These are phyloP conservation scores for Macrolepiota fuliginosa DNA, from an alignment of 768 basidiomycete genomes.

Conservation along the genomic window DNA sequence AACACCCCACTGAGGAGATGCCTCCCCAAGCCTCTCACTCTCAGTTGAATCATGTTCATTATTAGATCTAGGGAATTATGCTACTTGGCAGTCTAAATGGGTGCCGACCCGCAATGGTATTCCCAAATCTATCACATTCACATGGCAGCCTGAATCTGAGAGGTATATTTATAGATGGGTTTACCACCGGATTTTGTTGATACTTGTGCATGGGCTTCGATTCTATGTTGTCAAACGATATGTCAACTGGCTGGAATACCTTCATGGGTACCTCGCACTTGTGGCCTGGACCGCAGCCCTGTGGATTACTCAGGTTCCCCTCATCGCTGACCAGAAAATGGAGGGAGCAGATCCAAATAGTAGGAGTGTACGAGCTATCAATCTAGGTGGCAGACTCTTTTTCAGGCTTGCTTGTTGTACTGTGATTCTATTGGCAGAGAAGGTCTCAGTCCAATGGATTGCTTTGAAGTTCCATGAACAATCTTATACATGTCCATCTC, in stretches of 20 bases:
- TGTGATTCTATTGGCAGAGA: background rate
- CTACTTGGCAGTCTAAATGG: too few relatives aligned
- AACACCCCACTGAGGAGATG: too few relatives aligned
- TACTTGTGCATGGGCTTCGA: background rate
- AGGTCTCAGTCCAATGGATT: constrained; percentile 4
- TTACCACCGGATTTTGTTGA: background rate
- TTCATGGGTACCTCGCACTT: constrained; percentile 6
- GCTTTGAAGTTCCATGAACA: constrained; percentile 8
- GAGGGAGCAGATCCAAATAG: background rate
- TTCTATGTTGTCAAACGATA: background rate
- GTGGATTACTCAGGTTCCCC: constrained; percentile 6
- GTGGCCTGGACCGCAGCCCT: constrained; percentile 3
- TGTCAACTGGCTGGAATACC: constrained; percentile 10
- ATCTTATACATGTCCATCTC: background rate
- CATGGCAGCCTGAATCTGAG: too few relatives aligned
- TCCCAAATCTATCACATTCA: too few relatives aligned
- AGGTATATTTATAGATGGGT: background rate
- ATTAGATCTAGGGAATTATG: too few relatives aligned
- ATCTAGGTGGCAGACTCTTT: constrained; percentile 1
- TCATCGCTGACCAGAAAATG: background rate
- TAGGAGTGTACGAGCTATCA: constrained; percentile 1
- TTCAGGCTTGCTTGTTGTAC: background rate
- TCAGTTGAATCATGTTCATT: too few relatives aligned
- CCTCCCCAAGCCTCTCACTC: too few relatives aligned
- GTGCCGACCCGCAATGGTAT: too few relatives aligned